Evolutionary conservation across 805 yeast species (phyloP).

Genomic region (Spathaspora girioi): DNA sequence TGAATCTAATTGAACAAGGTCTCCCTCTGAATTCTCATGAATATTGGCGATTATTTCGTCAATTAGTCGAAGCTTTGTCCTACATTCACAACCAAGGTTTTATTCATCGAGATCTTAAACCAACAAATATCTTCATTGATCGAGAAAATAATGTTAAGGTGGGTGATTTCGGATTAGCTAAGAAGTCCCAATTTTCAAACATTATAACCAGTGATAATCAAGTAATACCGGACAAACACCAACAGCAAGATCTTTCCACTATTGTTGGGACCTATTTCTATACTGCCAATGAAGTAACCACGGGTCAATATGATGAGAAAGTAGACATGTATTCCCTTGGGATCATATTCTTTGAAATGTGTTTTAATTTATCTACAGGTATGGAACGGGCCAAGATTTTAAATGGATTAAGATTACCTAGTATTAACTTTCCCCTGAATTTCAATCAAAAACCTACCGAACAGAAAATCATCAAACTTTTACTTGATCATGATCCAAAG

Average conservation of each 20-base stretch:
- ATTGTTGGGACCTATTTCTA: slow-evolving; percentile 93
- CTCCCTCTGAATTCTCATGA: slow-evolving; percentile 68
- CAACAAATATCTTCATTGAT: slow-evolving; percentile 93
- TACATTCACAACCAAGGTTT: slow-evolving; percentile 93
- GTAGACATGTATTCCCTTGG: slow-evolving; percentile 96
- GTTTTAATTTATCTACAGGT: slow-evolving; percentile 76
- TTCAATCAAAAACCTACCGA: slow-evolving; percentile 57
- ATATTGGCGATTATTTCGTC: slow-evolving; percentile 88
- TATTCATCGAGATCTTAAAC: slow-evolving; percentile 92
- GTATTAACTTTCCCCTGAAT: slow-evolving; percentile 67
- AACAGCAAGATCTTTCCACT: slow-evolving; percentile 81
- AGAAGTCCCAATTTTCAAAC: slow-evolving; percentile 61
- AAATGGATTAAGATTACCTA: slow-evolving; percentile 55
- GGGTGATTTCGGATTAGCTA: slow-evolving; percentile 97
- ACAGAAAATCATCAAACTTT: slow-evolving; percentile 57
- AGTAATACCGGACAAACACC: slow-evolving; percentile 19
- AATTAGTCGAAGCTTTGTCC: slow-evolving; percentile 81
- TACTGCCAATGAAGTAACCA: slow-evolving; percentile 83
- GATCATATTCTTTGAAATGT: slow-evolving; percentile 93
- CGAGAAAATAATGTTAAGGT: slow-evolving; percentile 83
- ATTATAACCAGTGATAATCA: slow-evolving; percentile 37
- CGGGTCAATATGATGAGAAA: slow-evolving; percentile 84
- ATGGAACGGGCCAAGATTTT: slow-evolving; percentile 87
- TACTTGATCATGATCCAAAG: slow-evolving; percentile 76
- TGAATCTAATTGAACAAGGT: slow-evolving; percentile 74